Conservation (phyloP, 2,329 filamentous ascomycete genomes). For the Penicillium sp. region DNA sequence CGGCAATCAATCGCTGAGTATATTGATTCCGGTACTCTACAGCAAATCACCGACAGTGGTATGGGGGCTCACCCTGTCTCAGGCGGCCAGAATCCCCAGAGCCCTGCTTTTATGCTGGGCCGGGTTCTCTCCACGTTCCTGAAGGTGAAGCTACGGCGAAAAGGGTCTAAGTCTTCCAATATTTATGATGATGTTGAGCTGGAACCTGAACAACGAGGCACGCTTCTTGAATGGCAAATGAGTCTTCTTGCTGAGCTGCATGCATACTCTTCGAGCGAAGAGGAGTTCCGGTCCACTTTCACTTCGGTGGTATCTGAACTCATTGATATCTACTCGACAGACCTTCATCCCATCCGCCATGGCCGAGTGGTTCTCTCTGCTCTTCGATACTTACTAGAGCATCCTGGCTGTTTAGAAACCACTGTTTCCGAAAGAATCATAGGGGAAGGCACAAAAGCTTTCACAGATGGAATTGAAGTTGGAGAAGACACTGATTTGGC, state of each 20-base stretch:
- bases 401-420: slow-evolving; percentile 28
- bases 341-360: slow-evolving; percentile 38
- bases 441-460: slow-evolving; percentile 23
- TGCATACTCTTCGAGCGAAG: slow-evolving; percentile 25
- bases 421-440: slow-evolving; percentile 27
- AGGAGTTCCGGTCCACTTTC: slow-evolving; percentile 29
- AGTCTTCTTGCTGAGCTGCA: slow-evolving; percentile 35
- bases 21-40: slow-evolving; percentile 38
- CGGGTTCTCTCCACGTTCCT: slow-evolving; percentile 39
- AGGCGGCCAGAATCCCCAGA: slow-evolving; percentile 36
- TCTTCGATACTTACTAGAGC: slow-evolving; percentile 37
- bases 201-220: slow-evolving; percentile 25
- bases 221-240: slow-evolving; percentile 41
- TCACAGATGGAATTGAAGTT: slow-evolving; percentile 17
- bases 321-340: slow-evolving; percentile 34
- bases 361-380: slow-evolving; percentile 35
- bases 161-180: slow-evolving; percentile 21
- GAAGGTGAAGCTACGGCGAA: slow-evolving; percentile 36
- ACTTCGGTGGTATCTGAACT: slow-evolving; percentile 29
- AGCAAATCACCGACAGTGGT: slow-evolving; percentile 28
- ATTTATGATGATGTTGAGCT: slow-evolving; percentile 36
- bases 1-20: slow-evolving; percentile 42
- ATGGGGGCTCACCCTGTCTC: slow-evolving; percentile 26
- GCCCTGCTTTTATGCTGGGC: slow-evolving; percentile 35
- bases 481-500: slow-evolving; percentile 29